Evolutionary conservation across 2,329 filamentous ascomycete genomes (phyloP).

Genomic region (Phialocephala sp.): DNA sequence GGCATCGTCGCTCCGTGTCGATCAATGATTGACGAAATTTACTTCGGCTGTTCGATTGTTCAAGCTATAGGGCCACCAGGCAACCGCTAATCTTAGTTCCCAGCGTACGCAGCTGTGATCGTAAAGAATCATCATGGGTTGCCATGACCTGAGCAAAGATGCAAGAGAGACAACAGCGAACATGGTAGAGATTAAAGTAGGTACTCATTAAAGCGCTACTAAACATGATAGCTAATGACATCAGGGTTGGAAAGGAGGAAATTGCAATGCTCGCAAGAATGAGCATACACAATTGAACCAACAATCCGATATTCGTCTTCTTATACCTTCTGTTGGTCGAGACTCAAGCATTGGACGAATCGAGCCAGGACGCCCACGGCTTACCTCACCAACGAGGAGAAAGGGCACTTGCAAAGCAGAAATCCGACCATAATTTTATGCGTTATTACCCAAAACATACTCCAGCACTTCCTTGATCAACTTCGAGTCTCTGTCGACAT

Average conservation of each 20-base stretch:
- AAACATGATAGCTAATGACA: too few relatives aligned
- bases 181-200: too few relatives aligned
- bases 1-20: not conserved
- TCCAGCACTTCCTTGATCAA: slow-evolving; percentile 68
- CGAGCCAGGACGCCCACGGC: too few relatives aligned
- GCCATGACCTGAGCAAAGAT: too few relatives aligned
- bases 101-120: not conserved
- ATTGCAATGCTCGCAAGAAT: not conserved
- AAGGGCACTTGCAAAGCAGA: too few relatives aligned
- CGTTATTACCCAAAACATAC: not conserved
- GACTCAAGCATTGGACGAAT: too few relatives aligned
- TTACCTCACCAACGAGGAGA: too few relatives aligned
- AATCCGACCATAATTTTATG: not conserved
- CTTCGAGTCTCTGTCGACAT: slow-evolving; percentile 68
- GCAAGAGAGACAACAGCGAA: too few relatives aligned
- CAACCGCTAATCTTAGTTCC: not conserved
- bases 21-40: not conserved
- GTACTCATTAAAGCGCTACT: too few relatives aligned
- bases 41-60: not conserved
- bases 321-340: too few relatives aligned
- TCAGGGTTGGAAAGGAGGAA: too few relatives aligned
- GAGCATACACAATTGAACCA: not conserved
- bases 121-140: too few relatives aligned
- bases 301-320: not conserved
- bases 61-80: not conserved